Conservation (phyloP, 2,329 filamentous ascomycete genomes). For the Exserohilum rostratum region DNA sequence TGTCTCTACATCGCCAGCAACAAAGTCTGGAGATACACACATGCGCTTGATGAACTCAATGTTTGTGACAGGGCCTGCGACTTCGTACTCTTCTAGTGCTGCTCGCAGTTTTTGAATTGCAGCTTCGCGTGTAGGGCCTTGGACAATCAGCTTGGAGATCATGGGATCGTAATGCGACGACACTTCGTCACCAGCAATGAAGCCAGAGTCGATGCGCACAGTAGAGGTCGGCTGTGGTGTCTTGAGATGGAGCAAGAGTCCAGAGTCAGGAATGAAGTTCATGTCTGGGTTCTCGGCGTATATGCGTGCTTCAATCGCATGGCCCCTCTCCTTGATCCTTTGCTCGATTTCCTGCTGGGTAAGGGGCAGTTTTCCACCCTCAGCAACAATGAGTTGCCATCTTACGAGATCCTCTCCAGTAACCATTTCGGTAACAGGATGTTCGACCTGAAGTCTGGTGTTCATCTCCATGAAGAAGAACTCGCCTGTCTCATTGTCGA, state of each 20-base stretch:
- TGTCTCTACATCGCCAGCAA: conserved; percentile 88
- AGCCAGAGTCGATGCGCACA: conserved; percentile 90
- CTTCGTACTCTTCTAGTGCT: conserved; percentile 86
- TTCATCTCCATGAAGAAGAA: conserved; percentile 79
- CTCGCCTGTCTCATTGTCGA: conserved; percentile 68
- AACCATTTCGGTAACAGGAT: conserved; percentile 87
- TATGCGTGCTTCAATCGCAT: conserved; percentile 93
- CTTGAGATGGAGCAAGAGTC: conserved; percentile 80
- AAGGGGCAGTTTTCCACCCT: conserved; percentile 69
- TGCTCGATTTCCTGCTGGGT: conserved; percentile 69
- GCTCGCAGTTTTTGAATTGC: conserved; percentile 82
- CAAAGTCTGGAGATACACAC: conserved; percentile 80
- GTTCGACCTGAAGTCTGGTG: conserved; percentile 90
- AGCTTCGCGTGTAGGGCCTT: conserved; percentile 76
- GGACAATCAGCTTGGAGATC: conserved; percentile 97
- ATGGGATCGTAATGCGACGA: conserved; percentile 97
- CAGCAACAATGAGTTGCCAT: conserved; percentile 91
- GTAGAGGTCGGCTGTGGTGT: conserved; percentile 73
- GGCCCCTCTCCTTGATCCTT: conserved; percentile 75
- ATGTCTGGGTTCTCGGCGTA: conserved; percentile 93
- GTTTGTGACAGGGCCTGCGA: conserved; percentile 91
- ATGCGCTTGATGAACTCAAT: conserved; percentile 94
- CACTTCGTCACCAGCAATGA: conserved; percentile 87
- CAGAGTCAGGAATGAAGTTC: conserved; percentile 94
- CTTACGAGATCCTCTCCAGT: conserved; percentile 82